Percentiles rank a stretch among this genome's conserved stretches.
Evolutionary conservation across 1,139 yeast genomes (phyloP).

Genomic region (Candida frijolesensis): DNA sequence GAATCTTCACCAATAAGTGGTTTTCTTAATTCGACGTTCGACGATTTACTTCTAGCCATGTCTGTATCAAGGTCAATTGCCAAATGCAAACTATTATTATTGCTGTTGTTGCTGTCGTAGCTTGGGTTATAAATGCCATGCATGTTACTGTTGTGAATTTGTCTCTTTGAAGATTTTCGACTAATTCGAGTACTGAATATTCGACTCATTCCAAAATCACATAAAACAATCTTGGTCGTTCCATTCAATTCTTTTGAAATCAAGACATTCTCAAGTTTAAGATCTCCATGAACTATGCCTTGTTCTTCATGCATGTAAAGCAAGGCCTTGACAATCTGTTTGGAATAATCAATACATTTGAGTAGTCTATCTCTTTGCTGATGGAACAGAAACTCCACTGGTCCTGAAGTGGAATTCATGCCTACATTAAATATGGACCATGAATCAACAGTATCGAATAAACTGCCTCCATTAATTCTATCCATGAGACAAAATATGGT

Average conservation of each 20-base stretch:
- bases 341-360: constrained; percentile 21
- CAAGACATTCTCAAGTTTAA: constrained; percentile 84
- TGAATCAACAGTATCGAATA: constrained; percentile 71
- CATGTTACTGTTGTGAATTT: not conserved
- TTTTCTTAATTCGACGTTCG: constrained; percentile 35
- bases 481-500: constrained; percentile 76
- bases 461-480: constrained; percentile 75
- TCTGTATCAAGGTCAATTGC: constrained; percentile 12
- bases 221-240: constrained; percentile 47
- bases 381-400: constrained; percentile 33
- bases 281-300: constrained; percentile 84
- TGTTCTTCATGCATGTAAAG: constrained; percentile 66
- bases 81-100: not conserved
- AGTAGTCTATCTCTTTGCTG: constrained; percentile 26
- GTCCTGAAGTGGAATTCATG: constrained; percentile 29
- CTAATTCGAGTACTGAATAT: constrained; percentile 34
- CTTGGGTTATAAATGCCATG: not conserved
- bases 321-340: constrained; percentile 64
- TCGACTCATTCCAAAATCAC: constrained; percentile 87
- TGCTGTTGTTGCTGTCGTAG: not conserved
- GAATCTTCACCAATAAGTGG: constrained; percentile 41
- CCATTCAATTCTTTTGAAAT: constrained; percentile 39
- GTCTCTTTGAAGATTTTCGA: constrained; percentile 25
- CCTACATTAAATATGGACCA: constrained; percentile 57
- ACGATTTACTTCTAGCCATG: constrained; percentile 52